These are phyloP conservation scores for Cyclotella kingstonii DNA, from an alignment of 108 stramenopile genomes.

Conservation along the genomic window DNA sequence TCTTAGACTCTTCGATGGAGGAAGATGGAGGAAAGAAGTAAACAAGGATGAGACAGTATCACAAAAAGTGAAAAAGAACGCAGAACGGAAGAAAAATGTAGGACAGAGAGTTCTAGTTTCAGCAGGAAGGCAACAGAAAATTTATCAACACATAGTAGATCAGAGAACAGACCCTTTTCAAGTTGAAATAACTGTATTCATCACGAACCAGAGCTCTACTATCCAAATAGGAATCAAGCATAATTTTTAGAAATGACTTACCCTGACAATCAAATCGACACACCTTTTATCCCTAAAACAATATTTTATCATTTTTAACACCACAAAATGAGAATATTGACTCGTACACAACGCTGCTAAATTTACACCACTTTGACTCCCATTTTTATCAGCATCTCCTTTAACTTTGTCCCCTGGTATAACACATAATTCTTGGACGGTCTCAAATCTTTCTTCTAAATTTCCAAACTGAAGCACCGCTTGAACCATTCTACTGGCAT, in stretches of 20 bases:
- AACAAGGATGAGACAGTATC: background rate
- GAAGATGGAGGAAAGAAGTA: constrained; percentile 1
- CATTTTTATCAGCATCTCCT: constrained; percentile 18
- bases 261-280: constrained; percentile 73
- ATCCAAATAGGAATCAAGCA: background rate
- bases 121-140: constrained; percentile 19
- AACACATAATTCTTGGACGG: constrained; percentile 62
- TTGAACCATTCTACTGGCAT: constrained; percentile 89
- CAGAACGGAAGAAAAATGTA: background rate
- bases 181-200: constrained; percentile 12
- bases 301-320: constrained; percentile 89
- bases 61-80: background rate
- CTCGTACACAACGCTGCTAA: constrained; percentile 81
- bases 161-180: constrained; percentile 2
- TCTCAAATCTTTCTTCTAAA: constrained; percentile 49
- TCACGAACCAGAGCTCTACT: constrained; percentile 4
- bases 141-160: constrained; percentile 12
- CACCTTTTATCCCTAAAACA: constrained; percentile 58
- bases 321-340: constrained; percentile 91
- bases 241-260: constrained; percentile 21
- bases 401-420: constrained; percentile 8
- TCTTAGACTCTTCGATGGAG: constrained; percentile 78
- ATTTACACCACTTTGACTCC: constrained; percentile 19
- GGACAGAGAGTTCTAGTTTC: background rate
- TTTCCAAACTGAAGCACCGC: constrained; percentile 85